Evolutionary conservation across 495 filamentous ascomycete species (phyloP).

Genomic region (Aspergillus mulundensis): DNA sequence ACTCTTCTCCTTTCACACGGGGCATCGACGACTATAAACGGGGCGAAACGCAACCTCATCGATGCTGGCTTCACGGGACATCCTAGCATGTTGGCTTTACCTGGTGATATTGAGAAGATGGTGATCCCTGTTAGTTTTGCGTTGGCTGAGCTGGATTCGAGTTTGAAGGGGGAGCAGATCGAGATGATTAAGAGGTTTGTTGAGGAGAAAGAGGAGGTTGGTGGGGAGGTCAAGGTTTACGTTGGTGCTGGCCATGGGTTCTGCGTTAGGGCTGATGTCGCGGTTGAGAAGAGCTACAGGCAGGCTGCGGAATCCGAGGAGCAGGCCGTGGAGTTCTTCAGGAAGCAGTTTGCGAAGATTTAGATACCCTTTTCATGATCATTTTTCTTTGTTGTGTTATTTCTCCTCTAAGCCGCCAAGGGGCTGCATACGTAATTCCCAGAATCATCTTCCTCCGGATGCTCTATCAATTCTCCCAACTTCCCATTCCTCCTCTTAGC

Average conservation of each 20-base stretch:
- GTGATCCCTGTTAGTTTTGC: conserved; percentile 51
- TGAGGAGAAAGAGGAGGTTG: conserved; percentile 27
- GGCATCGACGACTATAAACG: not conserved
- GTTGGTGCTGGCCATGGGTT: conserved; percentile 59
- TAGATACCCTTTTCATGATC: too few relatives aligned
- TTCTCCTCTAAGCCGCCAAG: not conserved
- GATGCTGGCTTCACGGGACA: conserved; percentile 54
- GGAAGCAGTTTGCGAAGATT: conserved; percentile 24
- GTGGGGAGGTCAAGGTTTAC: conserved; percentile 45
- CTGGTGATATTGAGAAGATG: conserved; percentile 51
- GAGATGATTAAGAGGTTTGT: conserved; percentile 37
- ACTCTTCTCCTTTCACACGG: conserved; percentile 39
- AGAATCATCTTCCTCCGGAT: not conserved
- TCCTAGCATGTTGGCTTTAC: conserved; percentile 48
- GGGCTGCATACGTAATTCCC: too few relatives aligned
- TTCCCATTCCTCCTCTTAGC: conserved; percentile 30
- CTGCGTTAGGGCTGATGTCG: conserved; percentile 48
- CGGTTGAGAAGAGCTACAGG: conserved; percentile 39
- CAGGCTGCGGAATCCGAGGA: conserved; percentile 43
- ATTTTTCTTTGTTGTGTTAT: too few relatives aligned
- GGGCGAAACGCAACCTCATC: conserved; percentile 34
- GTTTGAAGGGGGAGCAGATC: not conserved
- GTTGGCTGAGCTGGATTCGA: conserved; percentile 49
- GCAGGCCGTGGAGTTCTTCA: conserved; percentile 56
- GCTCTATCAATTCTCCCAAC: conserved; percentile 34